phyloP scores from a whole-genome alignment of 495 filamentous ascomycete genomes.

The Penicillium verhagenii region DNA sequence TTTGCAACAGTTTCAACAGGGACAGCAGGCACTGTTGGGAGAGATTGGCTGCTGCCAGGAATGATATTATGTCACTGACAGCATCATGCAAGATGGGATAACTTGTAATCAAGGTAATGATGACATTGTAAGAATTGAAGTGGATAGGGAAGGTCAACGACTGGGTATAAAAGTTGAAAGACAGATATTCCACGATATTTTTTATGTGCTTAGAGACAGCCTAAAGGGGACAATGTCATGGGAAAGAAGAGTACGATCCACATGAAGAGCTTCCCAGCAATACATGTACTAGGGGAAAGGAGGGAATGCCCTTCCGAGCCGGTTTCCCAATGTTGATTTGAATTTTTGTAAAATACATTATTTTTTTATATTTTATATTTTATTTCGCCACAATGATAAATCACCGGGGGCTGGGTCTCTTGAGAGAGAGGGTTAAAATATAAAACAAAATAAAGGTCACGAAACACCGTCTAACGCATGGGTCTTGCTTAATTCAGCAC shows the following conservation, averaged over 20 bases:
- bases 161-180: not conserved
- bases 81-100: not conserved
- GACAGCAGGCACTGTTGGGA: conserved; percentile 7
- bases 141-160: not conserved
- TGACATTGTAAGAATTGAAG: not conserved
- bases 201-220: conserved; percentile 15
- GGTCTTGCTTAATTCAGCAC: not conserved
- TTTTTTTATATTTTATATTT: conserved; percentile 15
- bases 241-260: not conserved
- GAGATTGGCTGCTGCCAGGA: conserved; percentile 13
- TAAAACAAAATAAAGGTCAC: no score
- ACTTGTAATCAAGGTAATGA: not conserved
- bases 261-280: no score
- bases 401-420: conserved; percentile 18
- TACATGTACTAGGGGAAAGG: conserved; percentile 1
- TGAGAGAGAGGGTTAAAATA: not conserved
- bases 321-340: conserved; percentile 6
- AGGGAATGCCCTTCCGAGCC: conserved; percentile 9
- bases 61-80: conserved; percentile 27
- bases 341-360: no score
- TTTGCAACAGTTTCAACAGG: not conserved
- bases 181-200: not conserved
- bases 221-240: not conserved
- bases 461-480: conserved; percentile 1
- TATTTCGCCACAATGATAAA: conserved; percentile 30